Percentiles rank a stretch among this genome's conserved stretches.
Evolutionary conservation across 176 grass and related monocot species (phyloP).

Genomic region (Ensete glaucum): DNA sequence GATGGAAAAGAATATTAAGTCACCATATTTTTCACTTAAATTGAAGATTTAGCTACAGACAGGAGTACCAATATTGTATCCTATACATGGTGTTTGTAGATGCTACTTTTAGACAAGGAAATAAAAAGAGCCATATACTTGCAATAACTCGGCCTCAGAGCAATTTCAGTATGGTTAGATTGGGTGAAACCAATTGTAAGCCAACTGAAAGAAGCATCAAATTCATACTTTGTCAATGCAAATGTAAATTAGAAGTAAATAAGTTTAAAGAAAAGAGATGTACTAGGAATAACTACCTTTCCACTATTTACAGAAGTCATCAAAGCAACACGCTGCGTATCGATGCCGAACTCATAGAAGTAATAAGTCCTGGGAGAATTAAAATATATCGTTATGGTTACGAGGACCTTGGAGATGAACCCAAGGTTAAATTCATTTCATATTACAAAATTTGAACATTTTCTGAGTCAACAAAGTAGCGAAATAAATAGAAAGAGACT

Average conservation of each 20-base stretch:
- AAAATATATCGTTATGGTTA: background rate
- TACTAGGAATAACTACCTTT: slow-evolving; percentile 48
- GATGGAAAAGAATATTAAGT: background rate
- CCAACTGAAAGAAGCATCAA: background rate
- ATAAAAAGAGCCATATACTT: background rate
- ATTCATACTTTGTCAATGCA: background rate
- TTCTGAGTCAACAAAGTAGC: background rate
- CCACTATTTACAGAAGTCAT: slow-evolving; percentile 68
- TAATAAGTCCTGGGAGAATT: slow-evolving; percentile 65
- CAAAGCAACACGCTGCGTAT: slow-evolving; percentile 73
- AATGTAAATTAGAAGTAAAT: background rate
- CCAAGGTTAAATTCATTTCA: background rate
- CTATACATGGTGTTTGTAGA: background rate
- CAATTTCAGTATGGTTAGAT: background rate
- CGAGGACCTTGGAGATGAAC: background rate
- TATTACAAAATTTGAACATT: background rate
- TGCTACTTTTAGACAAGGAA: background rate
- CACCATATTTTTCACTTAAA: background rate
- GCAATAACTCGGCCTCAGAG: background rate
- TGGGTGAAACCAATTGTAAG: background rate
- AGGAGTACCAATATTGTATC: background rate
- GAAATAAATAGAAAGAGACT: background rate
- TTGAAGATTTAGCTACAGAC: background rate
- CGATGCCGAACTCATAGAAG: slow-evolving; percentile 74
- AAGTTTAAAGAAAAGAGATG: slow-evolving; percentile 9